These are phyloP conservation scores for Arxiozyma bovina DNA, from an alignment of 1,139 yeast genomes.

Conservation along the genomic window DNA sequence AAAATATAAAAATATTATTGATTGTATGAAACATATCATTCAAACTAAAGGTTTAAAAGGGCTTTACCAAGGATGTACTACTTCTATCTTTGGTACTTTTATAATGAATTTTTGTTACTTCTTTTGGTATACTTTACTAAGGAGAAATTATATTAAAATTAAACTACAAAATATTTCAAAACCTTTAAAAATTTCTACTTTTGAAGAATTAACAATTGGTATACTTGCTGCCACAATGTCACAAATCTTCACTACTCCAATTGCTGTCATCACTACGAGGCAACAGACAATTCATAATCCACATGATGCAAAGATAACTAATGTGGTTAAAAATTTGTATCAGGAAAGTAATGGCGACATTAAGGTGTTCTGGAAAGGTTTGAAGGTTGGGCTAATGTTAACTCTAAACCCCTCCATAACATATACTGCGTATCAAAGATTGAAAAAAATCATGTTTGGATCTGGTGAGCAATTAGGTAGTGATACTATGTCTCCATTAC, in stretches of 20 bases:
- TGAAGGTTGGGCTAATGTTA: conserved; percentile 69
- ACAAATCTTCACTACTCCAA: conserved; percentile 75
- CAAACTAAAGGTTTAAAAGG: conserved; percentile 60
- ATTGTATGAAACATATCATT: conserved; percentile 54
- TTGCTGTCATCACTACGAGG: conserved; percentile 72
- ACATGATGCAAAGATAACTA: conserved; percentile 35
- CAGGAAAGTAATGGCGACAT: conserved; percentile 51
- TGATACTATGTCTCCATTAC: conserved; percentile 44
- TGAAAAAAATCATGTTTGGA: conserved; percentile 40
- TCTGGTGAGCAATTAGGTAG: conserved; percentile 6
- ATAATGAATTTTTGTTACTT: conserved; percentile 78
- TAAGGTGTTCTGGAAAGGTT: conserved; percentile 74
- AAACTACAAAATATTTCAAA: conserved; percentile 24
- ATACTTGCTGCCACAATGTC: conserved; percentile 81
- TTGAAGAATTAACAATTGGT: conserved; percentile 68
- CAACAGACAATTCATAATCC: conserved; percentile 52
- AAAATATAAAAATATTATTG: conserved; percentile 51
- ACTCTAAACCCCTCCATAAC: conserved; percentile 84
- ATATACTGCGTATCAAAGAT: conserved; percentile 71
- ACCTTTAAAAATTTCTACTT: conserved; percentile 36
- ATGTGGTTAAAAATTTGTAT: conserved; percentile 45
- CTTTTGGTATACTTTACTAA: conserved; percentile 75
- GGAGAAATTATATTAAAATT: conserved; percentile 46
- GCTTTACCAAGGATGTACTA: conserved; percentile 63
- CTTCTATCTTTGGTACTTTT: conserved; percentile 65